Evolutionary conservation across 306 rosid species (phyloP).

Genomic region (Begonia peltatifolia): DNA sequence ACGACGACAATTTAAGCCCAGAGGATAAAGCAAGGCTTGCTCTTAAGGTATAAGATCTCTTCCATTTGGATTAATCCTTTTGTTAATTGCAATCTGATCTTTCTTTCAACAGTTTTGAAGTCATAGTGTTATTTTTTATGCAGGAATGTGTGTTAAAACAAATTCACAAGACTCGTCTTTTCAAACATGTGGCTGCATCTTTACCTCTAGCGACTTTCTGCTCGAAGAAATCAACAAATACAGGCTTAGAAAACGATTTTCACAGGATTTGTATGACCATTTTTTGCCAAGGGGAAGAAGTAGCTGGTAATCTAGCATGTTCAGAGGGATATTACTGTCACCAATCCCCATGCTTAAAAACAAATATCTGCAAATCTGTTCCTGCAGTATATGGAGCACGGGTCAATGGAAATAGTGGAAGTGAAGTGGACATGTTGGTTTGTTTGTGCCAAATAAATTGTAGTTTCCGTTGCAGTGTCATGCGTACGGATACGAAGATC

Average conservation of each 20-base stretch:
- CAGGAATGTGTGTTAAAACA: slow-evolving; percentile 76
- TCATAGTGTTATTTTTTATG: slow-evolving; percentile 8
- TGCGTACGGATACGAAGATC: slow-evolving; percentile 17
- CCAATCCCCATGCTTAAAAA: slow-evolving; percentile 49
- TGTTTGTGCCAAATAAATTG: slow-evolving; percentile 39
- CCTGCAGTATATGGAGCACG: slow-evolving; percentile 61
- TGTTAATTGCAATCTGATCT: neutral
- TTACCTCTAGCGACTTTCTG: slow-evolving; percentile 31
- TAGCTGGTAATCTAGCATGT: slow-evolving; percentile 30
- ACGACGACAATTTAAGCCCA: slow-evolving; percentile 40
- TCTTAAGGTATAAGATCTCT: slow-evolving; percentile 42
- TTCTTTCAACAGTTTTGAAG: neutral
- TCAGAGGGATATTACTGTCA: slow-evolving; percentile 42
- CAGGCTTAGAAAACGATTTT: slow-evolving; percentile 21
- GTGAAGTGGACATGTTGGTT: slow-evolving; percentile 61
- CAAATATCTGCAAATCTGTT: slow-evolving; percentile 44
- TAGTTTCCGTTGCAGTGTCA: slow-evolving; percentile 29
- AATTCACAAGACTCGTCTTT: slow-evolving; percentile 69
- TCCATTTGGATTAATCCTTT: neutral
- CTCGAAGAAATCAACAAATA: slow-evolving; percentile 13
- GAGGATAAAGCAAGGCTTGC: slow-evolving; percentile 79
- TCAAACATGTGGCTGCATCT: slow-evolving; percentile 46
- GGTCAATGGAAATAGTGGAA: slow-evolving; percentile 42
- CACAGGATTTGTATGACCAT: slow-evolving; percentile 56
- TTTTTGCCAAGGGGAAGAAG: slow-evolving; percentile 84